phyloP scores from a whole-genome alignment of 495 filamentous ascomycete genomes.

The Tuber umbilicatum region DNA sequence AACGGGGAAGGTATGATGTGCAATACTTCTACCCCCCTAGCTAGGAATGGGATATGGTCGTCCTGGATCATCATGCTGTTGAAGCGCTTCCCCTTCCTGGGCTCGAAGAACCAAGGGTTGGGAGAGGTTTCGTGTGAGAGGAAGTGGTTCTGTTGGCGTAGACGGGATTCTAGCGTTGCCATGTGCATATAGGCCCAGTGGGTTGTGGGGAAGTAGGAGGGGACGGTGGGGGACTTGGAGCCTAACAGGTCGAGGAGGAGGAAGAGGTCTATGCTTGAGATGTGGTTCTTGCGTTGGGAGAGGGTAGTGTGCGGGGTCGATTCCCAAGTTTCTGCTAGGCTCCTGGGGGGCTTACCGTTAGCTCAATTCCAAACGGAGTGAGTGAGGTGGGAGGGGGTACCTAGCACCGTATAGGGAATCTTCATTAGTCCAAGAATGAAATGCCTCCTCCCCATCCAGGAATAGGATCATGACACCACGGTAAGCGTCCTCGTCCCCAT shows the following conservation, averaged over 20 bases:
- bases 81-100: slow-evolving; percentile 45
- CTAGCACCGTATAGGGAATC: slow-evolving; percentile 87
- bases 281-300: slow-evolving; percentile 63
- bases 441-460: slow-evolving; percentile 92
- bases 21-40: slow-evolving; percentile 74
- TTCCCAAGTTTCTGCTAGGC: slow-evolving; percentile 72
- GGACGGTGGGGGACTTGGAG: slow-evolving; percentile 58
- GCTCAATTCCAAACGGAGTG: slow-evolving; percentile 18
- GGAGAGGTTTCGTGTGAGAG: slow-evolving; percentile 45
- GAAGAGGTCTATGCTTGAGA: slow-evolving; percentile 78
- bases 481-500: slow-evolving; percentile 22
- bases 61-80: slow-evolving; percentile 58
- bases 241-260: slow-evolving; percentile 90
- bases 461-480: slow-evolving; percentile 84
- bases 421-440: slow-evolving; percentile 63
- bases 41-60: slow-evolving; percentile 86
- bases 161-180: slow-evolving; percentile 59
- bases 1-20: slow-evolving; percentile 82
- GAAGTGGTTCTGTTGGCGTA: slow-evolving; percentile 55
- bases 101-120: slow-evolving; percentile 37
- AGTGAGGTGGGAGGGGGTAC: slow-evolving; percentile 37
- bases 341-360: slow-evolving; percentile 43
- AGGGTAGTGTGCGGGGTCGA: slow-evolving; percentile 56
- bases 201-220: slow-evolving; percentile 76
- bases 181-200: slow-evolving; percentile 86